Conservation (phyloP, 345 rosid genomes). For the Populus pruinosa region DNA sequence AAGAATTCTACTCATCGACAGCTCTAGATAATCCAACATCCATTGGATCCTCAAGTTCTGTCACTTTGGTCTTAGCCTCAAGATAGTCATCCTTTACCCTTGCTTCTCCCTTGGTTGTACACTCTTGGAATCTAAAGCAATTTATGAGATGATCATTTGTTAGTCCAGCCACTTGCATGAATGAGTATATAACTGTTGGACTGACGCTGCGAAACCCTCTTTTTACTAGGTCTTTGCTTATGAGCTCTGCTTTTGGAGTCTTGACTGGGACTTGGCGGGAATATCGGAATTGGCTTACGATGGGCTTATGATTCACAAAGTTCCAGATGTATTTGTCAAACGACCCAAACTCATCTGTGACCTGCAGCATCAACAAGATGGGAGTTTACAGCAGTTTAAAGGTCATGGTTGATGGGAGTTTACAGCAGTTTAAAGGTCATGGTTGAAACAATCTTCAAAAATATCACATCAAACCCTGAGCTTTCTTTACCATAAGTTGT, state of each 20-base stretch:
- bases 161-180: slow-evolving; percentile 86
- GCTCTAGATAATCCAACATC: not conserved
- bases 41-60: not conserved
- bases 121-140: slow-evolving; percentile 80
- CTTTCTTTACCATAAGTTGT: not conserved
- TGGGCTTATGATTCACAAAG: slow-evolving; percentile 73
- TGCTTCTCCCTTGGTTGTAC: slow-evolving; percentile 37
- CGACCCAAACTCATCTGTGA: slow-evolving; percentile 69
- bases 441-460: not conserved
- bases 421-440: slow-evolving; percentile 16
- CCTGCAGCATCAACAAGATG: slow-evolving; percentile 52
- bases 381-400: slow-evolving; percentile 24
- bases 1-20: not conserved
- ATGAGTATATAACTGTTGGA: slow-evolving; percentile 73
- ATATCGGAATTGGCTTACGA: slow-evolving; percentile 65
- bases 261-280: slow-evolving; percentile 81
- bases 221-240: slow-evolving; percentile 80
- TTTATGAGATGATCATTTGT: slow-evolving; percentile 75
- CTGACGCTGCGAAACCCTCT: slow-evolving; percentile 91
- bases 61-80: not conserved
- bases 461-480: not conserved
- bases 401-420: slow-evolving; percentile 28
- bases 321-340: slow-evolving; percentile 77
- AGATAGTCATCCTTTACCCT: slow-evolving; percentile 18
- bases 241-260: slow-evolving; percentile 74